Percentiles rank a stretch among this genome's conserved stretches.
Evolutionary conservation across 2,329 filamentous ascomycete species (phyloP).

Genomic region (Delphinella strobiligena): DNA sequence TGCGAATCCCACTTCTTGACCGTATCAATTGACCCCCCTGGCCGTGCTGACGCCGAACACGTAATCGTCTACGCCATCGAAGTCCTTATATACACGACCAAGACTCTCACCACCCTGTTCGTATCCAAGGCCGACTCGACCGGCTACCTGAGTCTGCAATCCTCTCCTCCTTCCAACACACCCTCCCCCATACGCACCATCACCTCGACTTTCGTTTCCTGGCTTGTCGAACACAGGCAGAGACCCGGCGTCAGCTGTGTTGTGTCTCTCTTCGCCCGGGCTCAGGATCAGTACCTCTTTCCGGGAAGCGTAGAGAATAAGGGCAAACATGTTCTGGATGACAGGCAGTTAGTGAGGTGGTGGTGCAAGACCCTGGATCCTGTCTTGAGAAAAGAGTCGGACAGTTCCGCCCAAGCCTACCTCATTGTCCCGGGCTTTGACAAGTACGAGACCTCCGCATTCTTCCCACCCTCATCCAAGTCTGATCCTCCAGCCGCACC

Average conservation of each 20-base stretch:
- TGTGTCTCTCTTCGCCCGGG: slow-evolving; percentile 80
- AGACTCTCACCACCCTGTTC: slow-evolving; percentile 73
- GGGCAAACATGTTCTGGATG: slow-evolving; percentile 83
- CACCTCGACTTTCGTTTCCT: slow-evolving; percentile 62
- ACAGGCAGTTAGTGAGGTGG: slow-evolving; percentile 83
- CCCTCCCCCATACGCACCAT: slow-evolving; percentile 65
- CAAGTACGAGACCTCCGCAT: slow-evolving; percentile 63
- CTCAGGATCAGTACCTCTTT: slow-evolving; percentile 90
- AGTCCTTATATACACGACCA: slow-evolving; percentile 72
- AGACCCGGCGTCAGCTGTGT: slow-evolving; percentile 57
- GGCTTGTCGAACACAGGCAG: slow-evolving; percentile 56
- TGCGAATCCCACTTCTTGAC: slow-evolving; percentile 74
- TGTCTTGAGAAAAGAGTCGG: slow-evolving; percentile 36
- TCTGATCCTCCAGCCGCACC: slow-evolving; percentile 26
- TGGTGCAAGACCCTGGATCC: slow-evolving; percentile 85
- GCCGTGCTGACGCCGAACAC: slow-evolving; percentile 23
- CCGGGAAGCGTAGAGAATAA: slow-evolving; percentile 77
- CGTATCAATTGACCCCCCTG: slow-evolving; percentile 29
- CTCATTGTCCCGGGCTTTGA: slow-evolving; percentile 82
- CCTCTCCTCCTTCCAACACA: slow-evolving; percentile 44
- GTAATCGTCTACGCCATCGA: slow-evolving; percentile 77
- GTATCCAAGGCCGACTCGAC: slow-evolving; percentile 96
- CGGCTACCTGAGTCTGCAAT: slow-evolving; percentile 59
- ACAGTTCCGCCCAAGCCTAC: slow-evolving; percentile 49
- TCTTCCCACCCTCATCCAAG: slow-evolving; percentile 50